Base-by-base conservation (phyloP, 2,329 filamentous ascomycete species). In the Hortaea werneckii region DNA sequence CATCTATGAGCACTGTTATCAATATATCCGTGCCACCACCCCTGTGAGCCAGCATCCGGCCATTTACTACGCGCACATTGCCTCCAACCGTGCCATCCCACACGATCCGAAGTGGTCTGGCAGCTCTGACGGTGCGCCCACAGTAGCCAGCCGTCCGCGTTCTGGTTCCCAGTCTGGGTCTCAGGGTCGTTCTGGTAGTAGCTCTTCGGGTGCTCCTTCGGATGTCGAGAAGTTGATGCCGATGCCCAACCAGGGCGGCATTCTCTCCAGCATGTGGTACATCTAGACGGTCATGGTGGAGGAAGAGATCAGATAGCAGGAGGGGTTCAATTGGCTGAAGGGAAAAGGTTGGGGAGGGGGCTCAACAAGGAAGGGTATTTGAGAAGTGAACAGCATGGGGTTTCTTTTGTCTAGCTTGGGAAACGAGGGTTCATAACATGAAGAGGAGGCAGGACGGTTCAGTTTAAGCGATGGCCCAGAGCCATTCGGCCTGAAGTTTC, bases 21-120 rank as follows among this genome's bases (percentile, higher is more conserved):
- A 94, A 46, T 98, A 95, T 60, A 82, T 84, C 45, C 80, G 92
- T 11, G 92, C 89, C 0, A 96, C 89, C 0, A 96, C 90, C 0
- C 87, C 92, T 0, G 89, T 98, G 0, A 95, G 89, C 0, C 67
- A 92, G 0, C 85, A 77, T 54, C 92, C 92, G 0, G 88, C 92
- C 0, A 83, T 96, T 0, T 98, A 98, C 74, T 98, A 98, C 56
- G 88, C 94, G 0, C 92, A 98, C 66, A 68, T 98, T 52, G 88
- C 89, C 30, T 83, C 87, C 6, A 79, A 80, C 47, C 85, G 92
- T 42, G 87, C 86, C 12, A 80, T 81, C 44, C 73, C 80, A 4
- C 92, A 98, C 53, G 82, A 90, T 58, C 71, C 75, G 51, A 62
- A 63, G 28, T 66, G 61, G 55, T 52, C 49, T 35, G 51, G 50